Conservation (phyloP, 208 protist genomes). For the Phytomonas sp. region DNA sequence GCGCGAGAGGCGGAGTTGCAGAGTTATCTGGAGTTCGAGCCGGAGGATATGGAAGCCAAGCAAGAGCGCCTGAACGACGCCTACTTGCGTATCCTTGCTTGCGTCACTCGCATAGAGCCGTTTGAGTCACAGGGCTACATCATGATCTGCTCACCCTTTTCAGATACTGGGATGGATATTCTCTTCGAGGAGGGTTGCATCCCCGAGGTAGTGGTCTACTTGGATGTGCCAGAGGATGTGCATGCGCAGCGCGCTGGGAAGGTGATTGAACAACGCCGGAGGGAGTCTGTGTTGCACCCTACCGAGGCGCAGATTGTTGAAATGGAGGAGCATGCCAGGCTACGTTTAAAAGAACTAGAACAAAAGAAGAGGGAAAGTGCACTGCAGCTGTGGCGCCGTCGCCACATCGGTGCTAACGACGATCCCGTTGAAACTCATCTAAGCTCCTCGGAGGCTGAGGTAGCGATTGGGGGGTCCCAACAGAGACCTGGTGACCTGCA, state of each 20-base stretch:
- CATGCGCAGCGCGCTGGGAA: slow-evolving; percentile 25
- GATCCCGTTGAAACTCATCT: slow-evolving; percentile 18
- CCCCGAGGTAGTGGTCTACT: slow-evolving; percentile 64
- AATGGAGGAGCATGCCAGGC: not conserved
- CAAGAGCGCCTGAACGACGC: slow-evolving; percentile 70
- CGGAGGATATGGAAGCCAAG: slow-evolving; percentile 78
- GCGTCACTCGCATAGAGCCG: slow-evolving; percentile 77
- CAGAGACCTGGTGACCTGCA: not conserved
- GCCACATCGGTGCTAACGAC: slow-evolving; percentile 83
- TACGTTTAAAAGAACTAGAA: slow-evolving; percentile 19
- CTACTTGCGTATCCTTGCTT: slow-evolving; percentile 74
- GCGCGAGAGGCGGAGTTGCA: slow-evolving; percentile 64
- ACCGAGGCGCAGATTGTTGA: slow-evolving; percentile 13
- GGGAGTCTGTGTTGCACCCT: slow-evolving; percentile 1
- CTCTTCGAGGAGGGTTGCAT: slow-evolving; percentile 56
- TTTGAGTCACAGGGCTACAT: slow-evolving; percentile 83
- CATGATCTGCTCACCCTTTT: slow-evolving; percentile 76
- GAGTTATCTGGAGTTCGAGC: slow-evolving; percentile 70
- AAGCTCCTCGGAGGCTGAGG: slow-evolving; percentile 11
- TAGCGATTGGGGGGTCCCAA: slow-evolving; percentile 11
- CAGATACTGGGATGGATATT: slow-evolving; percentile 66
- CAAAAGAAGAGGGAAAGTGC: slow-evolving; percentile 32
- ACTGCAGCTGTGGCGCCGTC: slow-evolving; percentile 76
- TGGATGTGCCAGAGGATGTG: slow-evolving; percentile 47
- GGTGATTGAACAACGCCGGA: slow-evolving; percentile 8